A percentile compares a stretch with the other conserved stretches of the same genome.
Conservation (phyloP, 495 filamentous ascomycete genomes). For the Thermothielavioides terrestris region DNA sequence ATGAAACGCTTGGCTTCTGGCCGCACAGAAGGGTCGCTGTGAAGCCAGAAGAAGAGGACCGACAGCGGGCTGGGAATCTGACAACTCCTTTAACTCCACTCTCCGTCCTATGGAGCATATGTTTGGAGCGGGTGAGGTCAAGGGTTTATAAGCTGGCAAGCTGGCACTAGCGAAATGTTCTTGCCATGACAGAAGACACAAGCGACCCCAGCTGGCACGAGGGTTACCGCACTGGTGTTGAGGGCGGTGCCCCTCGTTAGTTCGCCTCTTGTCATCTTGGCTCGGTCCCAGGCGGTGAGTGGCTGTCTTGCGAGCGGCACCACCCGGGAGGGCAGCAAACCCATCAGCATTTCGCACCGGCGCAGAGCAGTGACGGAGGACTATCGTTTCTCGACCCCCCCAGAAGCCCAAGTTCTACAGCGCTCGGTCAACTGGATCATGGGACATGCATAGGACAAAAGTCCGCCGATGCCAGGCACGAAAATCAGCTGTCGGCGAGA, state of each 20-base stretch:
- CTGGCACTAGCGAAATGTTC: no score
- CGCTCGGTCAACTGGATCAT: no score
- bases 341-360: no score
- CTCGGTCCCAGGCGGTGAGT: conserved; percentile 4
- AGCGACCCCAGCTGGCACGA: neutral
- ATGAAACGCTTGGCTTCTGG: neutral
- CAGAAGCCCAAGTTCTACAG: no score
- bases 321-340: neutral
- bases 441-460: no score
- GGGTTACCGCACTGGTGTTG: neutral
- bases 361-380: no score
- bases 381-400: no score
- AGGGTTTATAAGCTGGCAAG: conserved; percentile 4
- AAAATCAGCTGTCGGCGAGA: no score
- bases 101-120: neutral
- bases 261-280: neutral
- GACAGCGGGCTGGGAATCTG: neutral
- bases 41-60: neutral
- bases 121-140: conserved; percentile 7
- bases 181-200: no score
- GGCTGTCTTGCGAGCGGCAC: neutral
- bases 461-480: no score
- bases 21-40: no score
- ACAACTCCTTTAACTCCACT: neutral
- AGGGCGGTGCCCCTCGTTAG: conserved; percentile 13